Evolutionary conservation across 1,284 basidiomycete species (phyloP), one percentile per base, ranked within the genome.

Genomic region (Heterobasidion irregulare): DNA sequence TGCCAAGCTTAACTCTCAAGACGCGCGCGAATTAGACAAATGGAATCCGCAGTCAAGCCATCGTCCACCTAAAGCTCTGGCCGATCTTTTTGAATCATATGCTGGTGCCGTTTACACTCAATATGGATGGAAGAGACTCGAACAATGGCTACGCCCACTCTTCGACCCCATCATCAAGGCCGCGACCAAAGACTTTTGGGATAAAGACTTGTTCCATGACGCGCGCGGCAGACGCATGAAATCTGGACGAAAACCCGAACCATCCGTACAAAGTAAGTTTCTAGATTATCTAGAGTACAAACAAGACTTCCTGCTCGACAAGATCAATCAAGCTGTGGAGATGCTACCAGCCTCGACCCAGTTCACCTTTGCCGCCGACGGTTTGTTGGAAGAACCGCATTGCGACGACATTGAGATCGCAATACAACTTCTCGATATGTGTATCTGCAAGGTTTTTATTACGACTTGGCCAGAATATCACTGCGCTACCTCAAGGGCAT

Each of bases 11-110:
- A 61, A 62, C 36, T 34, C 53, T 8, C 53, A 58, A 32, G 63
- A 63, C 47, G 33, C 43, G 2, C 13, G n/a, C 13, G 50, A 35
- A 41, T 55, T 66, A 18, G 44, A 56, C 10, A 50, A 53, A 36
- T 65, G 64, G 64, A 56, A 56, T 26, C 62, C 59, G 26, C 53
- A 57, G 35, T 53, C 49, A 5, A 47, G 32, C 8, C 32, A 50
- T 8, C 50, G 57, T 12, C 68, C 68, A 2, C 69, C 69, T 0
- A 70, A 70, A 51, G 60, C 59, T 10, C 61, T 69, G 7, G 68
- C 66, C 6, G 67, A 70, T 54, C 59, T 70, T 13, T 69, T 70
- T 49, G 69, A 70, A 55, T 59, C 68, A 3, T 66, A 65, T 50
- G 59, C 56, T n/a, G 68, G 69, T 4, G 68, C 68, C 2, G 59